These are phyloP conservation scores for Oryza glumipatula DNA, from an alignment of 176 grass and related monocot species.

Conservation along the genomic window DNA sequence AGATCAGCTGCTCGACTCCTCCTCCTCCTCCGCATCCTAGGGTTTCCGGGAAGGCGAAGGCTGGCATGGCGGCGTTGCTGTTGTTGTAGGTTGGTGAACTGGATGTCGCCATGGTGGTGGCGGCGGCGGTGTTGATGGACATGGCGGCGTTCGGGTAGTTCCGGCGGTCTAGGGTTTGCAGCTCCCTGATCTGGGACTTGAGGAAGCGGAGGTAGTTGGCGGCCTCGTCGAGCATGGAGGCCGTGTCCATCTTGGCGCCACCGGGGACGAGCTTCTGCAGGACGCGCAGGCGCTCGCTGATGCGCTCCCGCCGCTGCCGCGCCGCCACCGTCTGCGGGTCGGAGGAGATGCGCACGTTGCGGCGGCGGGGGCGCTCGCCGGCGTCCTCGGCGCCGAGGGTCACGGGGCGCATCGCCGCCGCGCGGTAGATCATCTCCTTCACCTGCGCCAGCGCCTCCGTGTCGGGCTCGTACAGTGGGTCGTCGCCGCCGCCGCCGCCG, in stretches of 20 bases:
- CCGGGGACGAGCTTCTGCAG: constrained; percentile 86
- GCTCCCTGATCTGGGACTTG: constrained; percentile 68
- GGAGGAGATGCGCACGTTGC: constrained; percentile 79
- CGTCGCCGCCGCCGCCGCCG: background rate
- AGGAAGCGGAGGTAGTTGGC: constrained; percentile 87
- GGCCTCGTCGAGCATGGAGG: constrained; percentile 92
- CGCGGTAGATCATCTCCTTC: constrained; percentile 86
- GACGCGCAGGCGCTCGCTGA: constrained; percentile 74
- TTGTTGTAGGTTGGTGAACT: constrained; percentile 17
- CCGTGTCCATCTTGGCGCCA: constrained; percentile 85
- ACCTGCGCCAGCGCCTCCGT: constrained; percentile 84
- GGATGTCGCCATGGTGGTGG: background rate
- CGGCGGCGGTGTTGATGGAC: background rate
- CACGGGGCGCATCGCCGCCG: constrained; percentile 71
- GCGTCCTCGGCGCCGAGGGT: constrained; percentile 49
- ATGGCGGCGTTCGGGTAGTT: background rate
- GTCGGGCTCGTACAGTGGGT: constrained; percentile 60
- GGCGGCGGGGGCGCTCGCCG: constrained; percentile 59
- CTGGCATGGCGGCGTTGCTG: constrained; percentile 10
- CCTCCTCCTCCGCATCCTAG: constrained; percentile 42
- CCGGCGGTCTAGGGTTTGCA: constrained; percentile 71
- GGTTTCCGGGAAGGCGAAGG: constrained; percentile 53
- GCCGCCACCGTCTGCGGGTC: constrained; percentile 87
- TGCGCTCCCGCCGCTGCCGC: constrained; percentile 71
- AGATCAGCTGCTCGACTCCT: constrained; percentile 34